phyloP scores from a whole-genome alignment of 352 stramenopile genomes.

The Blastocystis sp. region DNA sequence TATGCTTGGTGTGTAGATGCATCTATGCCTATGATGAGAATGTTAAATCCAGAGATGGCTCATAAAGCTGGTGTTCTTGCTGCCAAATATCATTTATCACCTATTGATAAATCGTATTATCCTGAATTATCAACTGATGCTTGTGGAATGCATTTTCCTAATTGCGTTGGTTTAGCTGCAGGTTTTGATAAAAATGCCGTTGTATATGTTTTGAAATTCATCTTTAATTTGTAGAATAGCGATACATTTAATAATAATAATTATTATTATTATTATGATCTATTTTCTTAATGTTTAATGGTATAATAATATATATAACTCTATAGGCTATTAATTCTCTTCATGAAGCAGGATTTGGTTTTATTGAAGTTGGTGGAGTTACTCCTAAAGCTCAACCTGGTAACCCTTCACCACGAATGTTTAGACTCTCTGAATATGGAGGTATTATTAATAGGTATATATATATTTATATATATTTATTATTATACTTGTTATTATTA shows the following conservation, averaged over 20 bases:
- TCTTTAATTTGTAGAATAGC: too few species aligned
- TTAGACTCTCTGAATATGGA: constrained; percentile 55
- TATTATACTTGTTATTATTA: too few species aligned
- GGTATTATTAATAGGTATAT: constrained; percentile 66
- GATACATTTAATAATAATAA: constrained; percentile 50
- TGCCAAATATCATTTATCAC: constrained; percentile 35
- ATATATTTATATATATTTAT: too few species aligned
- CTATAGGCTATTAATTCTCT: constrained; percentile 43
- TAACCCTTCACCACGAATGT: constrained; percentile 63
- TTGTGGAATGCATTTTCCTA: constrained; percentile 50
- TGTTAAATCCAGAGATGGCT: constrained; percentile 16
- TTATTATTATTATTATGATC: too few species aligned
- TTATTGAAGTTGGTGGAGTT: constrained; percentile 58
- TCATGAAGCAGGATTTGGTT: constrained; percentile 56
- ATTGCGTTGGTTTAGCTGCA: constrained; percentile 58
- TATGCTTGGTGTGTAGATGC: constrained; percentile 11
- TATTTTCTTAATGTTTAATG: too few species aligned
- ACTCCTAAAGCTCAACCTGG: constrained; percentile 55
- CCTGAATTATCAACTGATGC: constrained; percentile 11
- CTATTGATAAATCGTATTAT: constrained; percentile 7
- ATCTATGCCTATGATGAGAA: constrained; percentile 17
- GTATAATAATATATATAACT: too few species aligned
- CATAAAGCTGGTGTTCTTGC: constrained; percentile 19
- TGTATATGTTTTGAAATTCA: too few species aligned
- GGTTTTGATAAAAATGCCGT: constrained; percentile 65